phyloP scores from a whole-genome alignment of 2,329 filamentous ascomycete species.

The Metarhizium album region DNA sequence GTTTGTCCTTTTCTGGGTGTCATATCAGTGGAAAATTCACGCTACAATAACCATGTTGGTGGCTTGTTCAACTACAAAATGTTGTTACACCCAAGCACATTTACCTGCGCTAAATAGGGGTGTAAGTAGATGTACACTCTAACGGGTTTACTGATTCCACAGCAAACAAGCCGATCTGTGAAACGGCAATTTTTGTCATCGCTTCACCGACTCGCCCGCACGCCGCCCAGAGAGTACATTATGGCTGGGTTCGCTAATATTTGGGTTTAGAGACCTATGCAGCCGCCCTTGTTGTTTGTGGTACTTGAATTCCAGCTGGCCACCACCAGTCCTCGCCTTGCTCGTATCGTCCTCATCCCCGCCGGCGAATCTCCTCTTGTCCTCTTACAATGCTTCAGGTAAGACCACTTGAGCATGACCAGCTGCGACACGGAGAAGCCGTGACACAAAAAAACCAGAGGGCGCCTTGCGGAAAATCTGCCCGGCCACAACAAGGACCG shows the following conservation, averaged over 20 bases:
- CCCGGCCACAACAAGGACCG: conserved; percentile 31
- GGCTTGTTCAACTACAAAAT: neutral
- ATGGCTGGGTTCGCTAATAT: neutral
- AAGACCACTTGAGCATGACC: conserved; percentile 28
- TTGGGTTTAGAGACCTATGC: neutral
- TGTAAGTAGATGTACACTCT: neutral
- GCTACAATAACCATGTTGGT: no score
- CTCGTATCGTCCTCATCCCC: conserved; percentile 33
- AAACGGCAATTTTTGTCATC: neutral
- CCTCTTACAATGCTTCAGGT: conserved; percentile 33
- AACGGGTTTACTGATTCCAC: neutral
- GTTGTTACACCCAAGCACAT: neutral
- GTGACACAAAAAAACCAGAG: conserved; percentile 23
- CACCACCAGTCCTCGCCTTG: conserved; percentile 34
- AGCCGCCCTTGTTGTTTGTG: conserved; percentile 13
- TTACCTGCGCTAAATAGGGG: neutral
- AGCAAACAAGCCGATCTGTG: neutral
- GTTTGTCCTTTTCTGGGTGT: neutral
- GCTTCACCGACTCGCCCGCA: neutral
- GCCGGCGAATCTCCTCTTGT: conserved; percentile 21
- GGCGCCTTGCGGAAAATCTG: conserved; percentile 24
- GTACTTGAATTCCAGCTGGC: conserved; percentile 36
- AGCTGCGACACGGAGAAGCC: conserved; percentile 20
- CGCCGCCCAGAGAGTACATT: neutral
- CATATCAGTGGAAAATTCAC: neutral